Evolutionary conservation across 2,329 filamentous ascomycete species (phyloP).

Genomic region (Atkinsonella texensis): DNA sequence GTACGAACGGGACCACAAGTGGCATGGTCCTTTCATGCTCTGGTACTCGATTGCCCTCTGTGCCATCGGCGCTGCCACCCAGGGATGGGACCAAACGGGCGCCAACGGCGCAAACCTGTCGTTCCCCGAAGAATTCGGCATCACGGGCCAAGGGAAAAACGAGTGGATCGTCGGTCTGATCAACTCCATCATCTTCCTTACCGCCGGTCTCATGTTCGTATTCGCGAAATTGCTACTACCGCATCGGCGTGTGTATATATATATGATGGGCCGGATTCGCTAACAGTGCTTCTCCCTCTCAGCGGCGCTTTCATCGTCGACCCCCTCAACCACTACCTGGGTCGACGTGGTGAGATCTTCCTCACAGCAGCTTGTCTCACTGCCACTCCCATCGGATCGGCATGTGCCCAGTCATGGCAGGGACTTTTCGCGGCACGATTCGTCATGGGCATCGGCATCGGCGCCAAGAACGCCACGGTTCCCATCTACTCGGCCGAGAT

Average conservation of each 20-base stretch:
- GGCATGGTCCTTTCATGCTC: slow-evolving; percentile 32
- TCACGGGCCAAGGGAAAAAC: slow-evolving; percentile 27
- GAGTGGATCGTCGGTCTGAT: slow-evolving; percentile 24
- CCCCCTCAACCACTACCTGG: slow-evolving; percentile 49
- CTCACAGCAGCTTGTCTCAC: slow-evolving; percentile 38
- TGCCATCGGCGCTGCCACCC: slow-evolving; percentile 42
- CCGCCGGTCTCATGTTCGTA: slow-evolving; percentile 45
- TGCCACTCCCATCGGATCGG: slow-evolving; percentile 43
- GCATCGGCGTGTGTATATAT: too few relatives aligned
- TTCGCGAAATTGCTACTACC: neutral
- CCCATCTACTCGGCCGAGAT: slow-evolving; percentile 67
- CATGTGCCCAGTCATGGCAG: slow-evolving; percentile 52
- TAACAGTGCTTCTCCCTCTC: neutral
- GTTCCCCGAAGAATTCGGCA: slow-evolving; percentile 34
- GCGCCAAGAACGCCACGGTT: slow-evolving; percentile 49
- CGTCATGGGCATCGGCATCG: slow-evolving; percentile 56
- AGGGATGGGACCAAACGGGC: slow-evolving; percentile 52
- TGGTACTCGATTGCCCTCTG: slow-evolving; percentile 35
- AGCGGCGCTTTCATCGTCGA: slow-evolving; percentile 19
- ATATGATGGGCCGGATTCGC: neutral
- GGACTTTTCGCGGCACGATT: slow-evolving; percentile 54
- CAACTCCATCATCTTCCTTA: slow-evolving; percentile 21
- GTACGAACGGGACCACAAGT: slow-evolving; percentile 43
- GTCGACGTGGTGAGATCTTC: slow-evolving; percentile 54
- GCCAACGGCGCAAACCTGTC: slow-evolving; percentile 47